Evolutionary conservation across 805 yeast species (phyloP).

Genomic region (Nakazawaea ishiwadae): DNA sequence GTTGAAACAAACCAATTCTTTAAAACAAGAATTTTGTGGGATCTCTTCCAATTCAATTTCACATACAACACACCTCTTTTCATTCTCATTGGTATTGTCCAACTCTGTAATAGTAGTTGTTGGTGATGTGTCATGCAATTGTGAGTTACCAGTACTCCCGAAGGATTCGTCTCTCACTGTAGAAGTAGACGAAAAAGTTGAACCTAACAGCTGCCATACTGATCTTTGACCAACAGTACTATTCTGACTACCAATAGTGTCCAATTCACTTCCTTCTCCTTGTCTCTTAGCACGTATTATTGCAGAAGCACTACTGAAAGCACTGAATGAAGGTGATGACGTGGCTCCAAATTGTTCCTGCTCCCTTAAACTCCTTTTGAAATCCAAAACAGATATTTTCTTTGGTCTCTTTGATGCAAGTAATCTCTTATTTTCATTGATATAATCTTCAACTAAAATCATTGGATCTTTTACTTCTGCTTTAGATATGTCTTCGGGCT

Average conservation of each 20-base stretch:
- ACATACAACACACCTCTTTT: slow-evolving; percentile 8
- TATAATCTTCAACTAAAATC: slow-evolving; percentile 13
- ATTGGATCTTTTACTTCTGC: background rate
- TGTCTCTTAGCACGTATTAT: background rate
- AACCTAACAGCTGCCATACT: background rate
- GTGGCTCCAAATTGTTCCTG: background rate
- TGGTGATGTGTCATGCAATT: background rate
- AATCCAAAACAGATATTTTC: slow-evolving; percentile 11
- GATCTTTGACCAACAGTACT: slow-evolving; percentile 3
- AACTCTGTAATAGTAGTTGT: background rate
- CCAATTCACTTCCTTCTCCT: background rate
- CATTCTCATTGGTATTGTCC: background rate
- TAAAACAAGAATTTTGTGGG: slow-evolving; percentile 3
- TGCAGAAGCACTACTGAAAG: background rate
- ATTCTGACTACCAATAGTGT: slow-evolving; percentile 1
- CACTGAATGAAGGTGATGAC: background rate
- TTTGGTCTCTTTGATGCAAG: background rate
- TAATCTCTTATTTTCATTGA: slow-evolving; percentile 6
- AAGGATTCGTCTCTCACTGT: background rate
- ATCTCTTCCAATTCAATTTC: background rate
- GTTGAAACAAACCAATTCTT: slow-evolving; percentile 10
- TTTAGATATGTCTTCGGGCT: background rate
- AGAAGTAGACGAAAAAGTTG: slow-evolving; percentile 1
- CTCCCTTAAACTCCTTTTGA: slow-evolving; percentile 5
- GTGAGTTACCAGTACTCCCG: background rate